Evolutionary conservation across 495 filamentous ascomycete species (phyloP).

Genomic region (Neurospora sp.): DNA sequence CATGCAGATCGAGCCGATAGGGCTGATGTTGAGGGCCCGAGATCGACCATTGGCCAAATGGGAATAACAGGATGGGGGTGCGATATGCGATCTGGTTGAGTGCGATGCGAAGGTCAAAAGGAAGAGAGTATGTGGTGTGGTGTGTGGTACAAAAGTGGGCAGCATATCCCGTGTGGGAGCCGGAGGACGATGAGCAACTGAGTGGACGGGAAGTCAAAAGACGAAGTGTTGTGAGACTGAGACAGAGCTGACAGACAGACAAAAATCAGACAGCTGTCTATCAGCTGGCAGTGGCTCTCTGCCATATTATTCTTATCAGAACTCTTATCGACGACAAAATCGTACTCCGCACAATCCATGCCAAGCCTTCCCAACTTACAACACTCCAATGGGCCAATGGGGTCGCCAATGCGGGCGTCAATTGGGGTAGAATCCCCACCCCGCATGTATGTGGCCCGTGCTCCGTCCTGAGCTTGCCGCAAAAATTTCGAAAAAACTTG

Average conservation of each 20-base stretch:
- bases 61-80: background rate
- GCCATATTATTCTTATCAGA: background rate
- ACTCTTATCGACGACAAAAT: background rate
- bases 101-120: background rate
- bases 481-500: constrained; percentile 25
- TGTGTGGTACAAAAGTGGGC: background rate
- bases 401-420: background rate
- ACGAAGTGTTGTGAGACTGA: background rate
- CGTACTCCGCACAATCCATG: background rate
- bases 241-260: background rate
- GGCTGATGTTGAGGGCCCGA: background rate
- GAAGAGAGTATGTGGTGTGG: background rate
- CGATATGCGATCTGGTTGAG: background rate
- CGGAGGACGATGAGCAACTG: background rate
- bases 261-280: background rate
- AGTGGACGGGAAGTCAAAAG: background rate
- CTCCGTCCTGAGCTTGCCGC: constrained; percentile 12
- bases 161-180: background rate
- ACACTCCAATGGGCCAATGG: background rate
- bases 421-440: constrained; percentile 7
- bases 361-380: background rate
- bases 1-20: background rate
- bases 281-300: background rate
- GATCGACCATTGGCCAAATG: background rate
- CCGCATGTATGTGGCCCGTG: constrained; percentile 18